A percentile compares a stretch with the other conserved stretches of the same genome.
These are phyloP conservation scores for Termitomyces heimii DNA, from an alignment of 768 basidiomycete genomes.

Conservation along the genomic window DNA sequence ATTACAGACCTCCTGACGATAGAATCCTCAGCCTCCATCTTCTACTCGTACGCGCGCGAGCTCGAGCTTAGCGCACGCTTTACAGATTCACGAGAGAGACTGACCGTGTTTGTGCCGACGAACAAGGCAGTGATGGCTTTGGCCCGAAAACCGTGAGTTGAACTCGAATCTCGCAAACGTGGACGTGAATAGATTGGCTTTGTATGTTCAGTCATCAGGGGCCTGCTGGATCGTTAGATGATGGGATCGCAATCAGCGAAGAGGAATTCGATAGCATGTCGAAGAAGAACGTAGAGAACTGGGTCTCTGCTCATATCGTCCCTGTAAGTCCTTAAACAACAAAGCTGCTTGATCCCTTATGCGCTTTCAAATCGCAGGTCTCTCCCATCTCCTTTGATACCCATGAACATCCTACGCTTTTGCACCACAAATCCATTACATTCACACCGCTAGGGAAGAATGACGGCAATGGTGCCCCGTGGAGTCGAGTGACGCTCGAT, in stretches of 20 bases:
- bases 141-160: slow-evolving; percentile 72
- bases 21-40: slow-evolving; percentile 70
- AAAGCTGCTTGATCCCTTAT: neutral
- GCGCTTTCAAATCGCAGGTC: slow-evolving; percentile 24
- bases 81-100: slow-evolving; percentile 23
- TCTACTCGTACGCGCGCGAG: slow-evolving; percentile 79
- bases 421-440: slow-evolving; percentile 50
- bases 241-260: slow-evolving; percentile 55
- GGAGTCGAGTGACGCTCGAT: slow-evolving; percentile 55
- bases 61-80: slow-evolving; percentile 53
- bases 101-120: slow-evolving; percentile 75
- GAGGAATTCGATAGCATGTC: slow-evolving; percentile 56
- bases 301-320: slow-evolving; percentile 81
- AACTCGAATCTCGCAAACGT: neutral
- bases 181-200: neutral
- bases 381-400: slow-evolving; percentile 42
- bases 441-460: slow-evolving; percentile 37
- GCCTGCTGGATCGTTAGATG: slow-evolving; percentile 26
- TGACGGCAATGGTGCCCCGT: slow-evolving; percentile 36
- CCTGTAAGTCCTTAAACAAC: slow-evolving; percentile 41
- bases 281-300: slow-evolving; percentile 65
- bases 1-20: slow-evolving; percentile 77
- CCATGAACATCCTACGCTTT: slow-evolving; percentile 49
- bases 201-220: slow-evolving; percentile 47
- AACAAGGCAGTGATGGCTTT: slow-evolving; percentile 87